phyloP scores from a whole-genome alignment of 805 yeast genomes.

The Vanderwaltozyma yarrowii region DNA sequence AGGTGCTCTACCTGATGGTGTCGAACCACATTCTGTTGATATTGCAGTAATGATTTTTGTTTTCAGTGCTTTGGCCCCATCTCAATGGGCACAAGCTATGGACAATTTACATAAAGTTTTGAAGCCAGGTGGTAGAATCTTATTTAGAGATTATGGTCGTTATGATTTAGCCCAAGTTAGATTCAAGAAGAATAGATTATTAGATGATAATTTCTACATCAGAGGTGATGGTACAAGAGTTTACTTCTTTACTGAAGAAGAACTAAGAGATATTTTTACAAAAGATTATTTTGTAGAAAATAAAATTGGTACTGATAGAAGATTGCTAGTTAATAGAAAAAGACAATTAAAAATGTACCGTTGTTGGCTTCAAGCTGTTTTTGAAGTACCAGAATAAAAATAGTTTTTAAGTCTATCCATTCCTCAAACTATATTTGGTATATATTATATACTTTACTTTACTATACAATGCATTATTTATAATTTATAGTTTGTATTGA shows the following conservation, averaged over 20 bases:
- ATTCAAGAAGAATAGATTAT: conserved; percentile 74
- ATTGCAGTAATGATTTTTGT: conserved; percentile 93
- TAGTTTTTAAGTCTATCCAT: too few relatives aligned
- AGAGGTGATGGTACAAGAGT: conserved; percentile 98
- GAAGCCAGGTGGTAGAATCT: conserved; percentile 87
- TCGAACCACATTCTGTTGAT: conserved; percentile 75
- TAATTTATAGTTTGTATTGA: too few relatives aligned
- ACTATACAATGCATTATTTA: background rate
- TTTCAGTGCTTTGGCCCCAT: conserved; percentile 83
- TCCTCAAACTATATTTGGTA: too few relatives aligned
- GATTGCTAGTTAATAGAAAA: conserved; percentile 85
- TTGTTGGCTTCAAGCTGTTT: conserved; percentile 93
- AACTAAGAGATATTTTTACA: conserved; percentile 64
- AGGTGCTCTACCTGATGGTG: conserved; percentile 69
- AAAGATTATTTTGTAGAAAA: conserved; percentile 50
- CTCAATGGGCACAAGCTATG: conserved; percentile 81
- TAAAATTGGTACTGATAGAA: conserved; percentile 79
- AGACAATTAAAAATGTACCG: conserved; percentile 91
- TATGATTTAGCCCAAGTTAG: conserved; percentile 93
- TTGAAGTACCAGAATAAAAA: conserved; percentile 33
- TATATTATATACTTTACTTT: too few relatives aligned
- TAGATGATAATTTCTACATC: conserved; percentile 90
- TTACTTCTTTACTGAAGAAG: conserved; percentile 93
- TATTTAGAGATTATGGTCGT: conserved; percentile 91
- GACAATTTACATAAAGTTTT: conserved; percentile 56